A percentile compares a stretch with the other conserved stretches of the same genome.
These are phyloP conservation scores for Citrullus mucosospermus DNA, from an alignment of 306 rosid genomes.

Conservation along the genomic window DNA sequence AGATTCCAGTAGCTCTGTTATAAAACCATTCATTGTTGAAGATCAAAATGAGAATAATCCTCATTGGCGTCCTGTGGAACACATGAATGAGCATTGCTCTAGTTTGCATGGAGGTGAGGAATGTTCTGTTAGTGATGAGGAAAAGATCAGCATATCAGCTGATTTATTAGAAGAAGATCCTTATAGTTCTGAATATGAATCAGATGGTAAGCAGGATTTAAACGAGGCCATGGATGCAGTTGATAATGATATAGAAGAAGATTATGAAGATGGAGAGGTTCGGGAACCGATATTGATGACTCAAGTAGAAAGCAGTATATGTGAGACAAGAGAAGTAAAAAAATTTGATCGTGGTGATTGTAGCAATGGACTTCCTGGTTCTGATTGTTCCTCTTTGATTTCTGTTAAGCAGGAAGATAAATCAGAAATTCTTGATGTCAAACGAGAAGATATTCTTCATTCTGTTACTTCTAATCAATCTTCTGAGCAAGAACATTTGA, in stretches of 20 bases:
- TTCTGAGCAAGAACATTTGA: background rate
- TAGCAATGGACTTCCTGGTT: constrained; percentile 20
- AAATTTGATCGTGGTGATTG: constrained; percentile 12
- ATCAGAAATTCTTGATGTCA: constrained; percentile 8
- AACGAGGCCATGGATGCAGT: constrained; percentile 34
- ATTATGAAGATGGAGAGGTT: constrained; percentile 84
- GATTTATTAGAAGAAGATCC: constrained; percentile 57
- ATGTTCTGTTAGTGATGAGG: constrained; percentile 61
- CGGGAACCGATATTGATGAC: constrained; percentile 36
- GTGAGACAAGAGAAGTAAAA: constrained; percentile 46
- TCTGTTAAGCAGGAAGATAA: constrained; percentile 16
- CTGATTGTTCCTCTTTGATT: constrained; percentile 19
- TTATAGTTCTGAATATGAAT: constrained; percentile 57
- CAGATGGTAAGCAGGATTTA: constrained; percentile 59
- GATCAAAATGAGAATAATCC: constrained; percentile 17
- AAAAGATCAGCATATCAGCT: constrained; percentile 50
- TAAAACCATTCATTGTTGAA: constrained; percentile 13
- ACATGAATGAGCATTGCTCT: constrained; percentile 21
- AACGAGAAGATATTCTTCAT: constrained; percentile 18
- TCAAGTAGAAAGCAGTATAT: constrained; percentile 22
- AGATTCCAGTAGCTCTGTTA: constrained; percentile 14
- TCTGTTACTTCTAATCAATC: background rate
- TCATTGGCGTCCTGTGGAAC: constrained; percentile 26
- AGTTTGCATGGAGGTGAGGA: constrained; percentile 32
- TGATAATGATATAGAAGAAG: constrained; percentile 37